Conservation (phyloP, 2,329 filamentous ascomycete species). For the Diaporthe aspalathi region DNA sequence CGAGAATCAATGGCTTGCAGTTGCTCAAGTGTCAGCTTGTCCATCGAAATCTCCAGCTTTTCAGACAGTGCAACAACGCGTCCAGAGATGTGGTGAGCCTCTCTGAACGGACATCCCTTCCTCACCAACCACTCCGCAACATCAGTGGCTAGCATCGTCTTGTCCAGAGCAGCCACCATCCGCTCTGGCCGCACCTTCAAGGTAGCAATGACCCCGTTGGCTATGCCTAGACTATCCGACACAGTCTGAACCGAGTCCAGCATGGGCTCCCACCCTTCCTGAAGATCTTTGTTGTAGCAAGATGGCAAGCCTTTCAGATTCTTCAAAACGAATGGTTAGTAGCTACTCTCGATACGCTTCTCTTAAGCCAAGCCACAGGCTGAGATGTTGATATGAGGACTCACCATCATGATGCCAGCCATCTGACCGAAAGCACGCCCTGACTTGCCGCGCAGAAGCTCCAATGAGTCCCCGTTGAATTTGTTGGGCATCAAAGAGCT, state of each 20-base stretch:
- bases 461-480: slow-evolving; percentile 81
- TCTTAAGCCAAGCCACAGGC: slow-evolving; percentile 1
- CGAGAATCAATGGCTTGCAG: slow-evolving; percentile 74
- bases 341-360: not conserved
- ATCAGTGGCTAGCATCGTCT: slow-evolving; percentile 76
- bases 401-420: slow-evolving; percentile 62
- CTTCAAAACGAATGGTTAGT: slow-evolving; percentile 33
- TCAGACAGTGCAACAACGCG: slow-evolving; percentile 78
- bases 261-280: slow-evolving; percentile 81
- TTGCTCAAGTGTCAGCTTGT: slow-evolving; percentile 74
- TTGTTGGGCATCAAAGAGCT: slow-evolving; percentile 84
- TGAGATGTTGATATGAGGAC: not conserved
- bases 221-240: slow-evolving; percentile 78
- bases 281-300: slow-evolving; percentile 75
- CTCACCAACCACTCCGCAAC: slow-evolving; percentile 73
- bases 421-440: slow-evolving; percentile 58
- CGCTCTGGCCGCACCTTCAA: slow-evolving; percentile 74
- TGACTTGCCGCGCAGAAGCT: slow-evolving; percentile 73
- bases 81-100: slow-evolving; percentile 83
- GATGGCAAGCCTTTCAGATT: slow-evolving; percentile 84
- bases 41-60: slow-evolving; percentile 72
- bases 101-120: slow-evolving; percentile 79
- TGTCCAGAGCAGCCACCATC: slow-evolving; percentile 69
- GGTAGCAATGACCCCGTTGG: slow-evolving; percentile 77
- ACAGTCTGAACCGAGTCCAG: slow-evolving; percentile 80